Percentiles rank a stretch among this genome's conserved stretches.
Conservation (phyloP, 169 alveolate species). For the Cyclospora cayetanensis region DNA sequence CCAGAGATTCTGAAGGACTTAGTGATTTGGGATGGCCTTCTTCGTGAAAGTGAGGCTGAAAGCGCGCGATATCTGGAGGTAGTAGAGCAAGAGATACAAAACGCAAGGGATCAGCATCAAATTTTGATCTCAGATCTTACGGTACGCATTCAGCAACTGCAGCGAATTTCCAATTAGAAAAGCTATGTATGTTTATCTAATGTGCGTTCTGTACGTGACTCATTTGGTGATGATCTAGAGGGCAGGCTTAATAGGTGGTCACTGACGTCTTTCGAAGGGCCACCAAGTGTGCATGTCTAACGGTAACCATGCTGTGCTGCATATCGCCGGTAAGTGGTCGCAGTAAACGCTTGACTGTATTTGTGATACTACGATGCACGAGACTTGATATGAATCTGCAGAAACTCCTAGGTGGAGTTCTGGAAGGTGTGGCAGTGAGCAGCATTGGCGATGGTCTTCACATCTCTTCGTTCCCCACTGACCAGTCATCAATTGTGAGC, state of each 20-base stretch:
- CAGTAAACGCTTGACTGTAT: too few relatives aligned
- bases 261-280: too few relatives aligned
- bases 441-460: conserved; percentile 19
- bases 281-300: too few relatives aligned
- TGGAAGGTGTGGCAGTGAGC: conserved; percentile 4
- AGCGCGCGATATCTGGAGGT: conserved; percentile 1
- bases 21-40: conserved; percentile 5
- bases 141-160: background rate
- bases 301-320: too few relatives aligned
- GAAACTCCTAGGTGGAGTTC: conserved; percentile 46
- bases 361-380: too few relatives aligned
- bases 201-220: too few relatives aligned
- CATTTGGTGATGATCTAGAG: too few relatives aligned
- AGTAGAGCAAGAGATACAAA: conserved; percentile 23
- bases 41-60: conserved; percentile 16
- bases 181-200: too few relatives aligned
- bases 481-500: conserved; percentile 36
- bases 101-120: conserved; percentile 18
- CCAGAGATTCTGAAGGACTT: conserved; percentile 42
- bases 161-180: too few relatives aligned
- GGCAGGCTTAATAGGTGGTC: too few relatives aligned
- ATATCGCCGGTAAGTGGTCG: too few relatives aligned
- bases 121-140: background rate
- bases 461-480: conserved; percentile 44
- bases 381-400: too few relatives aligned